These are phyloP conservation scores for Mycena alexandri DNA, from an alignment of 768 basidiomycete genomes.

Conservation along the genomic window DNA sequence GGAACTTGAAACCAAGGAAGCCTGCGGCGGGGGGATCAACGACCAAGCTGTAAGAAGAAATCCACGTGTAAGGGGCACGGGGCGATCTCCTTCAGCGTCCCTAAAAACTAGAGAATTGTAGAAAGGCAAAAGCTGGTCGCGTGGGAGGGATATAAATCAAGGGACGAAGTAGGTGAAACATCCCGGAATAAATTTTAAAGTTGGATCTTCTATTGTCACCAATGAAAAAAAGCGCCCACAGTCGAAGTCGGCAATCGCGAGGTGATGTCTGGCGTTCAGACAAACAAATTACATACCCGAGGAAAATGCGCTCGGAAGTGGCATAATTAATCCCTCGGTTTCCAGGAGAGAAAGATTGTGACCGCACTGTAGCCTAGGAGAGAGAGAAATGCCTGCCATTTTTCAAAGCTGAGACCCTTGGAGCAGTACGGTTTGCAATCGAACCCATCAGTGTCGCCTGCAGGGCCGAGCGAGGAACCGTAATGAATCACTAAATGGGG, in stretches of 20 bases:
- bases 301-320: background rate
- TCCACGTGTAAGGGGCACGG: constrained; percentile 36
- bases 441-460: constrained; percentile 21
- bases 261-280: constrained; percentile 16
- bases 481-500: constrained; percentile 23
- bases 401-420: background rate
- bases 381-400: no score
- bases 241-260: constrained; percentile 20
- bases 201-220: constrained; percentile 1
- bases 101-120: constrained; percentile 15
- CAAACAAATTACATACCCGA: constrained; percentile 22
- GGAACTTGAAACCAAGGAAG: constrained; percentile 20
- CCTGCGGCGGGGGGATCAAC: constrained; percentile 18
- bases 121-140: constrained; percentile 14
- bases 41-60: constrained; percentile 27
- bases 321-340: no score
- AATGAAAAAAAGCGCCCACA: background rate
- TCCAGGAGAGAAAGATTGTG: no score
- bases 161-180: background rate
- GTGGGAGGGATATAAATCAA: background rate
- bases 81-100: constrained; percentile 12
- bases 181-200: background rate
- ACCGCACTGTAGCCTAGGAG: no score
- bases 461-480: constrained; percentile 8
- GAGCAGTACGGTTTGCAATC: background rate